Evolutionary conservation across 2,329 filamentous ascomycete genomes (phyloP).

Genomic region (Zalaria obscura): DNA sequence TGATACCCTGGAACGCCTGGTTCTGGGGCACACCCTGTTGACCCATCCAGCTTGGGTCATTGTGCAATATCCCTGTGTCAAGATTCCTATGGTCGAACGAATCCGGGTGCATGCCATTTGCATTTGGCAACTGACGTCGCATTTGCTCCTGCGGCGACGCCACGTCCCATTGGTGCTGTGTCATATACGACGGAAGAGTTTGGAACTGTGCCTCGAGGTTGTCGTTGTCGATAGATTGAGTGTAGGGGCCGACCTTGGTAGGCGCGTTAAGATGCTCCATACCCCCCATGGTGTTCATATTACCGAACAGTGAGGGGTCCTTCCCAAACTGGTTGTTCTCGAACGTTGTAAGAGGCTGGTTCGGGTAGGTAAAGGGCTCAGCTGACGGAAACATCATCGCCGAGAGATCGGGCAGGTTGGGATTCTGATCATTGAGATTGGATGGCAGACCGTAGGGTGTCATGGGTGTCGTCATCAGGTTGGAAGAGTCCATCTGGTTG

Average conservation of each 20-base stretch:
- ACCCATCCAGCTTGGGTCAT: slow-evolving; percentile 9
- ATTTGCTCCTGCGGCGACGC: slow-evolving; percentile 10
- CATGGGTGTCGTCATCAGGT: not conserved
- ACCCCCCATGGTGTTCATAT: not conserved
- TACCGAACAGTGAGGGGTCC: slow-evolving; percentile 7
- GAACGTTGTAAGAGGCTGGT: slow-evolving; percentile 52
- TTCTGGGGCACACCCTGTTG: slow-evolving; percentile 8
- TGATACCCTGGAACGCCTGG: slow-evolving; percentile 17
- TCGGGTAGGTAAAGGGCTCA: slow-evolving; percentile 68
- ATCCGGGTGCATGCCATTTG: slow-evolving; percentile 1
- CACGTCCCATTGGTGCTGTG: slow-evolving; percentile 32
- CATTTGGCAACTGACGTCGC: slow-evolving; percentile 5
- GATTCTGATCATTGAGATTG: slow-evolving; percentile 14
- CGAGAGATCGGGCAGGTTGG: slow-evolving; percentile 52
- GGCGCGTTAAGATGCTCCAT: slow-evolving; percentile 1
- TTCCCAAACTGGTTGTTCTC: slow-evolving; percentile 29
- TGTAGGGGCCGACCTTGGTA: slow-evolving; percentile 5
- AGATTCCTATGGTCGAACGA: not conserved
- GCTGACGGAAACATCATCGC: slow-evolving; percentile 69
- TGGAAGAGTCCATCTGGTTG: not conserved
- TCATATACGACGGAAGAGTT: slow-evolving; percentile 57
- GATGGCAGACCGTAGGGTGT: not conserved
- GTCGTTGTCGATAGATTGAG: slow-evolving; percentile 22
- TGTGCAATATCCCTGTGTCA: slow-evolving; percentile 5
- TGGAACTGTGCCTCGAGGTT: slow-evolving; percentile 63